Evolutionary conservation across 2,329 filamentous ascomycete species (phyloP).

Genomic region (Colletotrichum abscissum): DNA sequence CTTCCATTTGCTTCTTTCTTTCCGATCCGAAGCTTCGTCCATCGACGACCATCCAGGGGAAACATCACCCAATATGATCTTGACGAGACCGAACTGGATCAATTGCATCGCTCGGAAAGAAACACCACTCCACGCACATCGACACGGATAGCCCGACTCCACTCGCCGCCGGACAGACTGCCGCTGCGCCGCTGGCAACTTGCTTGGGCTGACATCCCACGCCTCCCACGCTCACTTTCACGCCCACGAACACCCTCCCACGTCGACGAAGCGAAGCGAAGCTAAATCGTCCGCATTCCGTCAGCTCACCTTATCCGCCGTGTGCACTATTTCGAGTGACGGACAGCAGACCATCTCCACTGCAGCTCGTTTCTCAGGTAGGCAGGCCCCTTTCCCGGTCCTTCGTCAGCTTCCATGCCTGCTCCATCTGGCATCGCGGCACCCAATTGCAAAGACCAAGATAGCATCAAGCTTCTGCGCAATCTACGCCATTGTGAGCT

Average conservation of each 20-base stretch:
- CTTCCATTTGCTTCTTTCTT: slow-evolving; percentile 1
- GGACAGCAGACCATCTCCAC: slow-evolving; percentile 3
- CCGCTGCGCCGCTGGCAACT: background rate
- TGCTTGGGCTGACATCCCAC: slow-evolving; percentile 16
- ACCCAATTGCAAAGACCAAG: background rate
- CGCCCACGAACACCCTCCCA: background rate
- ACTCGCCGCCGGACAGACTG: slow-evolving; percentile 10
- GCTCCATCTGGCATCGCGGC: too few species aligned
- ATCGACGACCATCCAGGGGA: background rate
- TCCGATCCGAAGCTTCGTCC: background rate
- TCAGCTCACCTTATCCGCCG: slow-evolving; percentile 9
- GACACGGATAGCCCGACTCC: slow-evolving; percentile 3
- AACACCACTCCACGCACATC: slow-evolving; percentile 5
- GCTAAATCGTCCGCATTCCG: background rate
- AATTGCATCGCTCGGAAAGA: background rate
- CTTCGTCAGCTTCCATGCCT: slow-evolving; percentile 8
- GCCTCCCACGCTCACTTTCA: background rate
- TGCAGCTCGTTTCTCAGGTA: slow-evolving; percentile 26
- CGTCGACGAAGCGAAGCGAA: background rate
- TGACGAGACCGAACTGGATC: background rate
- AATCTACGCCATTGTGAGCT: slow-evolving; percentile 25
- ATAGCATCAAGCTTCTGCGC: background rate
- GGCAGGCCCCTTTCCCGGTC: background rate
- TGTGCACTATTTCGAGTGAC: background rate
- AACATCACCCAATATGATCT: background rate